Percentiles rank a stretch among this genome's conserved stretches.
These are phyloP conservation scores for Vanderwaltozyma yarrowii DNA, from an alignment of 805 yeast genomes.

Conservation along the genomic window DNA sequence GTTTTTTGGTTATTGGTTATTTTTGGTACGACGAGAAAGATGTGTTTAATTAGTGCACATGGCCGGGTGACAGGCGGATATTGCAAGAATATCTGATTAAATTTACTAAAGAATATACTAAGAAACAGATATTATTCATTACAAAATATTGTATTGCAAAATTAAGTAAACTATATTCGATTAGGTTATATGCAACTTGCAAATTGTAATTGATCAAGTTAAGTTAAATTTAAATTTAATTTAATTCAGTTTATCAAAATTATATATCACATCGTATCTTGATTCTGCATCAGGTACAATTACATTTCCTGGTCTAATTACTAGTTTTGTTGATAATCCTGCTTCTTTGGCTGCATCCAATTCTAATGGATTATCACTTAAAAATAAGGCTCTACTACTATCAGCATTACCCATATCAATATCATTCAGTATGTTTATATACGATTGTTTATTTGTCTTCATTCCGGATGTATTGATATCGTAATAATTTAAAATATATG, in stretches of 20 bases:
- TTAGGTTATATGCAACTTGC: no score
- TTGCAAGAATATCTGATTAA: no score
- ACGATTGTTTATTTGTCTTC: conserved; percentile 50
- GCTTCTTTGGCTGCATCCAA: conserved; percentile 63
- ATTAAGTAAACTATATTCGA: no score
- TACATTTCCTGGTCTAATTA: conserved; percentile 53
- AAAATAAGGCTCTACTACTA: conserved; percentile 39
- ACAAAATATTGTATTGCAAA: no score
- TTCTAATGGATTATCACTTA: conserved; percentile 75
- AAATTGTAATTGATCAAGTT: no score
- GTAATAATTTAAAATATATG: conserved; percentile 53
- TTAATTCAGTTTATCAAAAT: not conserved
- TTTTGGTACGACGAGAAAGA: no score
- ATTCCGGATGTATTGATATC: conserved; percentile 81
- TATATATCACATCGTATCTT: not conserved
- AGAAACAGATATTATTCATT: no score
- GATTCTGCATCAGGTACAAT: not conserved
- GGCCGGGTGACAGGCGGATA: no score
- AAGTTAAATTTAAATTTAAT: no score
- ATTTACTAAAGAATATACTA: no score
- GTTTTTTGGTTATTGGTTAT: no score
- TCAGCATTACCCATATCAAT: conserved; percentile 3
- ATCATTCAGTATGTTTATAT: conserved; percentile 39
- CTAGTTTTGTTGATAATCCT: conserved; percentile 50
- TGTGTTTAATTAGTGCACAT: no score